Evolutionary conservation across 176 grass and related monocot genomes (phyloP), one percentile per base, ranked within the genome.

Genomic region (Aegilops bicornis): DNA sequence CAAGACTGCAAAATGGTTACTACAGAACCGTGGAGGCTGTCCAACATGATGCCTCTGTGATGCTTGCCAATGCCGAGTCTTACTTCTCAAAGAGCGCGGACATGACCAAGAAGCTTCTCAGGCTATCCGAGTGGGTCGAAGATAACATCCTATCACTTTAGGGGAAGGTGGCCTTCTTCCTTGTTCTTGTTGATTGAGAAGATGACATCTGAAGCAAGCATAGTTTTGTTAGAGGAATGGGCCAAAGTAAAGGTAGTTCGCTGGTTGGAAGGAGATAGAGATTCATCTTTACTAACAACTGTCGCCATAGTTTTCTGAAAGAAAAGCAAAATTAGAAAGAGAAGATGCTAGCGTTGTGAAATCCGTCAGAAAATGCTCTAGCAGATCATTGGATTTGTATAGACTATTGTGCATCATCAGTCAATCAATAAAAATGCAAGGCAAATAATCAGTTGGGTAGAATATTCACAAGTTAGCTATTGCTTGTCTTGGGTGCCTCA

Each of bases 21-120:
- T 94, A 94, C 86, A 91, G 92, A 68, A 96, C 92, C 69, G 50
- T 92, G 68, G 93, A 94, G 61, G 93, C 96, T 56, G 84, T 96
- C 45, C 89, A 82, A 86, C 91, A 96, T 77, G 96, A 98, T 80
- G 89, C 88, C 30, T 73, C 40, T n/a, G 92, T 95, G 68, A 94
- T 96, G 92, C 59, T 96, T 88, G 80, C 73, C 47, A 89, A 94
- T 85, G 87, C 90, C 0, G 65, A 89, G 50, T 91, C 90, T 19
- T 98, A 96, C 87, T 94, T 98, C 73, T 64, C 84, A 25, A 98
- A 86, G 82, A 89, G 36, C 29, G 58, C 62, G 54, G 94, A 94
- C 23, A 92, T 96, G 96, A 82, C 76, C 11, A 91, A 75, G 48
- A 94, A 92, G 88, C 89, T 94, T 8, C 64, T 64, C 68, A 78